phyloP scores from a whole-genome alignment of 2,329 filamentous ascomycete species.

The Setomelanomma holmii region DNA sequence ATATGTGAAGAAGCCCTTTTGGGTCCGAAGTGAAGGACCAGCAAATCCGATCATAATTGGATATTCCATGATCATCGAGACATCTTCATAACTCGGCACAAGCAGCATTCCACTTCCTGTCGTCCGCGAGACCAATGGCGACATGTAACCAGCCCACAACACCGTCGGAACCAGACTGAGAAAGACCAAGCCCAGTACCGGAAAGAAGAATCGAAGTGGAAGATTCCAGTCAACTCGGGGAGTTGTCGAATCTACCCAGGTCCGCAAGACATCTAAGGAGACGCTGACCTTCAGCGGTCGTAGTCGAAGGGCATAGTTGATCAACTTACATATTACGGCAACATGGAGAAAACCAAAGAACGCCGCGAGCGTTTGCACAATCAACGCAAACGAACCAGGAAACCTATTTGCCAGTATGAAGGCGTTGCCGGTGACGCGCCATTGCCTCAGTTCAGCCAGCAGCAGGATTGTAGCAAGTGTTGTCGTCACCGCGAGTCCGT shows the following conservation, averaged over 20 bases:
- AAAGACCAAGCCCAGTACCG: constrained; percentile 26
- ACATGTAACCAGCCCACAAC: constrained; percentile 40
- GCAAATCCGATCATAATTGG: constrained; percentile 32
- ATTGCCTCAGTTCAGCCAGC: constrained; percentile 25
- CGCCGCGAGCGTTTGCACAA: constrained; percentile 34
- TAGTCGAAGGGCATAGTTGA: constrained; percentile 37
- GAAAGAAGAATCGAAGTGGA: constrained; percentile 38
- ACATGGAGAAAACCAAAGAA: constrained; percentile 38
- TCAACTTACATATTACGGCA: constrained; percentile 34
- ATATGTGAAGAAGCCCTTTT: constrained; percentile 37
- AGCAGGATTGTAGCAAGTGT: constrained; percentile 24
- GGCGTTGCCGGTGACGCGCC: constrained; percentile 27
- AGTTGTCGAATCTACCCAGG: constrained; percentile 37
- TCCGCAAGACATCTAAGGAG: constrained; percentile 33
- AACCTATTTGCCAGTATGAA: constrained; percentile 27
- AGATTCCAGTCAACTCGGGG: constrained; percentile 37
- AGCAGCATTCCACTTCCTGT: constrained; percentile 22
- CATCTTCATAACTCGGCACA: constrained; percentile 32
- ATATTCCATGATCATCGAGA: constrained; percentile 36
- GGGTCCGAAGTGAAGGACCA: constrained; percentile 29
- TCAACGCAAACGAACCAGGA: constrained; percentile 31
- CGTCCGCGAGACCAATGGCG: constrained; percentile 28
- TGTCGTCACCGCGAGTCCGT: constrained; percentile 34
- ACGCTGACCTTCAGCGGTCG: constrained; percentile 31
- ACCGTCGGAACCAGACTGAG: constrained; percentile 34